Evolutionary conservation across 306 rosid genomes (phyloP).

Genomic region (Lathyrus tuberosus): DNA sequence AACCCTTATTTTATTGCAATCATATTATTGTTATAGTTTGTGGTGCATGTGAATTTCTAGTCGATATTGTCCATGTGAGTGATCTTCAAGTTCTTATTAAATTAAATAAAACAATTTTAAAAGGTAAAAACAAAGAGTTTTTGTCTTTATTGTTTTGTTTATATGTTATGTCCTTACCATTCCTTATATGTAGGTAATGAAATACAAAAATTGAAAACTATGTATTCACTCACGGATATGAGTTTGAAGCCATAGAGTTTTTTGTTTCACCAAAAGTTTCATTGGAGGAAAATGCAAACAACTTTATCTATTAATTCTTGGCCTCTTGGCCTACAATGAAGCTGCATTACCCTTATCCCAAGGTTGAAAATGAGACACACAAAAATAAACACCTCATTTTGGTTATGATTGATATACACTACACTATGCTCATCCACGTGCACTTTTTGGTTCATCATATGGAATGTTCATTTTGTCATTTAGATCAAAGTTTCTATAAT

Average conservation of each 20-base stretch:
- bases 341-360: constrained; percentile 35
- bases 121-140: constrained; percentile 45
- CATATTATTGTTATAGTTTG: constrained; percentile 37
- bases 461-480: constrained; percentile 41
- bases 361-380: constrained; percentile 36
- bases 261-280: constrained; percentile 36
- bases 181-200: constrained; percentile 35
- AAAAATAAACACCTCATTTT: constrained; percentile 23
- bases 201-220: constrained; percentile 14
- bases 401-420: constrained; percentile 12
- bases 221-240: constrained; percentile 63
- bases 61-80: constrained; percentile 35
- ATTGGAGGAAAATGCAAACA: constrained; percentile 34
- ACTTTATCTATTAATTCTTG: constrained; percentile 35
- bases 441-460: constrained; percentile 38
- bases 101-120: constrained; percentile 4
- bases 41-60: constrained; percentile 60
- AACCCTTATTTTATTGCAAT: constrained; percentile 29
- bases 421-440: constrained; percentile 44
- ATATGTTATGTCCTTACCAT: constrained; percentile 31
- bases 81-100: constrained; percentile 33
- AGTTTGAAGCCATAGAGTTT: constrained; percentile 44
- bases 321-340: constrained; percentile 36
- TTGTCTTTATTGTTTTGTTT: constrained; percentile 45
- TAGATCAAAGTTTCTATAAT: constrained; percentile 32